A percentile compares a stretch with the other conserved stretches of the same genome.
Evolutionary conservation across 805 yeast species (phyloP).

Genomic region (Cyberlindnera euphorbiiphila): DNA sequence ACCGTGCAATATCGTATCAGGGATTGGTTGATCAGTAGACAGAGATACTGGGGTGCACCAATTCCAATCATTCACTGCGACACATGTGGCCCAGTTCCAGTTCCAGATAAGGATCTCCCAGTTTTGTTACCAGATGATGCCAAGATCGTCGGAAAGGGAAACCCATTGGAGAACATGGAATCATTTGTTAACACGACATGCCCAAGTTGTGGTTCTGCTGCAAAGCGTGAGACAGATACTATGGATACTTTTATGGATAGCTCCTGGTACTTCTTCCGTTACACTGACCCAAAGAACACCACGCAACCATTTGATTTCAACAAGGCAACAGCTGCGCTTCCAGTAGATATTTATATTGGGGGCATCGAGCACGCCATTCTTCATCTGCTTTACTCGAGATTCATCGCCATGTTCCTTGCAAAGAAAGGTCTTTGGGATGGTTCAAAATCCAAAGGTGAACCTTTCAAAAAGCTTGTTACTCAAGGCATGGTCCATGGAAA

Average conservation of each 20-base stretch:
- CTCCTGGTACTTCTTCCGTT: slow-evolving; percentile 93
- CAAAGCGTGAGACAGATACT: slow-evolving; percentile 91
- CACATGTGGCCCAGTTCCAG: slow-evolving; percentile 86
- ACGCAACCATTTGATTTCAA: slow-evolving; percentile 48
- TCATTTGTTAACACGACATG: slow-evolving; percentile 73
- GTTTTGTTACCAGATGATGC: slow-evolving; percentile 67
- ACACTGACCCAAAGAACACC: slow-evolving; percentile 65
- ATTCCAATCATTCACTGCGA: slow-evolving; percentile 91
- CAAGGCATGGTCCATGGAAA: slow-evolving; percentile 99
- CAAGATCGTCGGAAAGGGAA: slow-evolving; percentile 46
- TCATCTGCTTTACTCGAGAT: slow-evolving; percentile 83
- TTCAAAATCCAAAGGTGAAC: slow-evolving; percentile 59
- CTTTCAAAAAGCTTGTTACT: slow-evolving; percentile 74
- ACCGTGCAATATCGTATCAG: slow-evolving; percentile 62
- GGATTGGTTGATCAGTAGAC: slow-evolving; percentile 95
- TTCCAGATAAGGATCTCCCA: slow-evolving; percentile 84
- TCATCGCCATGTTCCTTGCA: slow-evolving; percentile 74
- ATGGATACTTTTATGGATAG: slow-evolving; percentile 99
- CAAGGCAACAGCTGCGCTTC: slow-evolving; percentile 52
- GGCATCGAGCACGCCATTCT: slow-evolving; percentile 97
- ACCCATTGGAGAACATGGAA: slow-evolving; percentile 64
- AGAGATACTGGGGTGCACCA: slow-evolving; percentile 98
- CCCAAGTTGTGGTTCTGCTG: slow-evolving; percentile 73
- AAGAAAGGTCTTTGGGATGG: slow-evolving; percentile 70
- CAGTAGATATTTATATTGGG: slow-evolving; percentile 89